Conservation (phyloP, 2,329 filamentous ascomycete species). For the Taxawa tesnikishii region DNA sequence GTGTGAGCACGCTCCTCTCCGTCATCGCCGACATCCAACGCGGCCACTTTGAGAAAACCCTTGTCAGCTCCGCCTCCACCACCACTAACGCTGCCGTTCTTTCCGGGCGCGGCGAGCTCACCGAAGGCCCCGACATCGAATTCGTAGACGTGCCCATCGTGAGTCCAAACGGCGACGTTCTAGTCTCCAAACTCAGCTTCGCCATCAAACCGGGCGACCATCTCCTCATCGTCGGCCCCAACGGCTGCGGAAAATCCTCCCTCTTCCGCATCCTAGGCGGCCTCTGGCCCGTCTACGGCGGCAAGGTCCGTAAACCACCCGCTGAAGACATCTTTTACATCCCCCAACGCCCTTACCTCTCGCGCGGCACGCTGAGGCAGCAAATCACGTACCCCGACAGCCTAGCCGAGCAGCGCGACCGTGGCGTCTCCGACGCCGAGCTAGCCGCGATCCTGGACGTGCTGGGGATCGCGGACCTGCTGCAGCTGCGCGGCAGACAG, state of each 20-base stretch:
- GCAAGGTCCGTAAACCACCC: slow-evolving; percentile 79
- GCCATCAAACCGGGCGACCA: slow-evolving; percentile 77
- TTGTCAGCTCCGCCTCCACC: slow-evolving; percentile 77
- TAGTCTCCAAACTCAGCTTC: slow-evolving; percentile 78
- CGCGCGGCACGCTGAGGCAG: slow-evolving; percentile 80
- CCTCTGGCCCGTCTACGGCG: slow-evolving; percentile 95
- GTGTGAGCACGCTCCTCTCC: slow-evolving; percentile 77
- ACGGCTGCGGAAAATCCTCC: slow-evolving; percentile 93
- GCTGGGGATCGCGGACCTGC: slow-evolving; percentile 72
- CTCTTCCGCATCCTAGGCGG: slow-evolving; percentile 94
- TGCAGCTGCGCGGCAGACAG: slow-evolving; percentile 52
- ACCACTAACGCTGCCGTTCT: slow-evolving; percentile 76
- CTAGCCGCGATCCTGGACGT: slow-evolving; percentile 63
- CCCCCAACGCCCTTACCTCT: slow-evolving; percentile 87
- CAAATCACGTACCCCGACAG: slow-evolving; percentile 96
- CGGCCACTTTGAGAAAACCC: slow-evolving; percentile 89
- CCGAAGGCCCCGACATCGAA: slow-evolving; percentile 72
- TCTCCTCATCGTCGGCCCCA: slow-evolving; percentile 87
- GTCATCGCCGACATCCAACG: slow-evolving; percentile 89
- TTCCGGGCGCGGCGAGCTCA: slow-evolving; percentile 65
- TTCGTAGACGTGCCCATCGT: slow-evolving; percentile 90
- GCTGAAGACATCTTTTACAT: slow-evolving; percentile 97
- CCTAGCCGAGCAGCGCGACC: slow-evolving; percentile 73
- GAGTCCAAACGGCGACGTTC: slow-evolving; percentile 88
- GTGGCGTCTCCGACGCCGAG: slow-evolving; percentile 70